These are phyloP conservation scores for Cryptosporidium meleagridis DNA, from an alignment of 169 alveolate species.

Conservation along the genomic window DNA sequence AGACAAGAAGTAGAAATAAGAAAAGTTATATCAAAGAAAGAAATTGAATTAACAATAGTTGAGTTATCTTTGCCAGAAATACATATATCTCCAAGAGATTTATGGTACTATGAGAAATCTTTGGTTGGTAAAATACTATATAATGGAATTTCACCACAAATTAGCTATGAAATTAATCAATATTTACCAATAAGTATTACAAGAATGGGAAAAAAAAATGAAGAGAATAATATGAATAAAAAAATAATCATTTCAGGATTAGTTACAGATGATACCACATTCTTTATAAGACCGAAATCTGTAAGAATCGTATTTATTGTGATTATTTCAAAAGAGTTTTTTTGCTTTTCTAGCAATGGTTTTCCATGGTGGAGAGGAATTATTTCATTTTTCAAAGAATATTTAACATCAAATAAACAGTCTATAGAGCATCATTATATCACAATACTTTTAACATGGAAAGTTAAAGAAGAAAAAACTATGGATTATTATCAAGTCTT, in stretches of 20 bases:
- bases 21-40: not conserved
- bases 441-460: slow-evolving; percentile 25
- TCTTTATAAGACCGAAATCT: slow-evolving; percentile 49
- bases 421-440: slow-evolving; percentile 21
- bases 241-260: slow-evolving; percentile 18
- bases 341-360: slow-evolving; percentile 24
- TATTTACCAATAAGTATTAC: slow-evolving; percentile 38
- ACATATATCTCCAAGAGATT: slow-evolving; percentile 47
- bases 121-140: slow-evolving; percentile 48
- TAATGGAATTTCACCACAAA: slow-evolving; percentile 31
- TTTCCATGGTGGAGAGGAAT: slow-evolving; percentile 69
- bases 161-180: slow-evolving; percentile 3
- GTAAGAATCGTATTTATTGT: slow-evolving; percentile 32
- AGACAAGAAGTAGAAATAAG: slow-evolving; percentile 52
- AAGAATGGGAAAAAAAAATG: slow-evolving; percentile 10
- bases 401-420: slow-evolving; percentile 32
- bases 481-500: slow-evolving; percentile 31
- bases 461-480: not conserved
- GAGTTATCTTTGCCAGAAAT: slow-evolving; percentile 62
- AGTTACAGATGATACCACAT: slow-evolving; percentile 59
- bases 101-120: slow-evolving; percentile 63
- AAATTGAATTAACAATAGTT: slow-evolving; percentile 14
- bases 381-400: slow-evolving; percentile 31
- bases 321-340: slow-evolving; percentile 36
- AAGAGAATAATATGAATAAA: not conserved